Evolutionary conservation across 2,329 filamentous ascomycete species (phyloP), one percentile per base, ranked within the genome.

Genomic region (Elsinoe perseae): DNA sequence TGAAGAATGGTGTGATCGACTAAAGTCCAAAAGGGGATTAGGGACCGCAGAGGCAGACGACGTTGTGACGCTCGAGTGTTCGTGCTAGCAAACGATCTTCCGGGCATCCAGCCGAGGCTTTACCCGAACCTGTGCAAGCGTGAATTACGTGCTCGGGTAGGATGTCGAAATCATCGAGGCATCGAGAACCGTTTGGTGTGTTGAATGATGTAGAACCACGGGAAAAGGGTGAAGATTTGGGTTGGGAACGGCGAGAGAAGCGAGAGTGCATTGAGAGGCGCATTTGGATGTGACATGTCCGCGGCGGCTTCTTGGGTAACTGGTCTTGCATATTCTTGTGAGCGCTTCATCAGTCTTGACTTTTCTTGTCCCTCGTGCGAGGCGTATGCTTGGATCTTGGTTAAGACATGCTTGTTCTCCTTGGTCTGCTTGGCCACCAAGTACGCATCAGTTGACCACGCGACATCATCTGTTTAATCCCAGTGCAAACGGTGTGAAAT

Each of bases 1-100:
- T 36, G 21, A 36, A 50, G 32, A 42, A 60, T 60, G 57, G 57
- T 57, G 57, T 60, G 57, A 60, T 60, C 48, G 59, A 54, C 32
- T 54, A 43, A 38, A 53, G 38, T 30, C 56, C 56, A 25, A 18
- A 50, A 56, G n/a, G 50, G 57, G 50, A 36, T 56, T 58, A 58
- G 56, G 16, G 21, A 44, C 21, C 38, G 36, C 48, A 52, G 16
- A 25, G 48, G 48, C 48, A 52, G 52, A 44, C 52, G 52, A 43
- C 14, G 18, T 28, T 28, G 52, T 54, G 52, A 42, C 52, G 38
- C 18, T 10, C 18, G 21, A 38, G 34, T 42, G 52, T 54, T 52
- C 30, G 48, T 52, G 48, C 48, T 52, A 25, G 48, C 48, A 18
- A 43, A 27, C 20, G 52, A 54, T 54, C 52, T 28, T 27, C 27